A percentile compares a stretch with the other conserved stretches of the same genome.
These are phyloP conservation scores for Craspedostauros australis DNA, from an alignment of 108 stramenopile genomes.

Conservation along the genomic window DNA sequence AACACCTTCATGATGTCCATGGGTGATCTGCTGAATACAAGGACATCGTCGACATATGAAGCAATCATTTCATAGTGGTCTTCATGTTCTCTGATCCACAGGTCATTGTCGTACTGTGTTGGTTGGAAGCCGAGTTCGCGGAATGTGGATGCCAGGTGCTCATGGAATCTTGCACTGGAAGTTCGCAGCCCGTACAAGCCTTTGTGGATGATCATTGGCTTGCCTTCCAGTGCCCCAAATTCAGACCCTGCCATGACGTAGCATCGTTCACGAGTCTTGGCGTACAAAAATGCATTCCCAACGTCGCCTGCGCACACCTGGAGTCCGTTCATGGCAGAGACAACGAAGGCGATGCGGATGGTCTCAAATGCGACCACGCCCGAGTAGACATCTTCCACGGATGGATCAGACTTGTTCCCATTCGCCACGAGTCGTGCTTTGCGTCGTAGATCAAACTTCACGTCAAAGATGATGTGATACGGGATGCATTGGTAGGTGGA, in stretches of 20 bases:
- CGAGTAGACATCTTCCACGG: conserved; percentile 14
- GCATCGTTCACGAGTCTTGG: conserved; percentile 18
- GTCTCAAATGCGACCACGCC: conserved; percentile 20
- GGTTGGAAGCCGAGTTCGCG: conserved; percentile 6
- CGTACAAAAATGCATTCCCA: conserved; percentile 17
- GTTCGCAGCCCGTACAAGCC: conserved; percentile 18
- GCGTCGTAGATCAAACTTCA: conserved; percentile 16
- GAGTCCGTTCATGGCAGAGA: conserved; percentile 30
- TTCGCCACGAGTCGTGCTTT: conserved; percentile 21
- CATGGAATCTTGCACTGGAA: conserved; percentile 2
- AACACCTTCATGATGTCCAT: neutral
- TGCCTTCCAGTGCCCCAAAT: conserved; percentile 12
- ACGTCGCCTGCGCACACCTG: conserved; percentile 16
- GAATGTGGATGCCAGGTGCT: neutral
- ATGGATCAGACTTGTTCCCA: conserved; percentile 6
- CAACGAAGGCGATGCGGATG: conserved; percentile 24
- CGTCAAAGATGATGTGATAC: conserved; percentile 10
- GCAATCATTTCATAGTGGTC: neutral
- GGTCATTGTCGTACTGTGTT: conserved; percentile 2
- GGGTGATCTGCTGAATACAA: neutral
- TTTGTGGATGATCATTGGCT: neutral
- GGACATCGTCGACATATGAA: neutral
- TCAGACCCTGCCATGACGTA: conserved; percentile 11
- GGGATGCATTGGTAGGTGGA: conserved; percentile 16
- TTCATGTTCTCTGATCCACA: conserved; percentile 8